Evolutionary conservation across 2,329 filamentous ascomycete genomes (phyloP).

Genomic region (Coniochaeta prunicola): DNA sequence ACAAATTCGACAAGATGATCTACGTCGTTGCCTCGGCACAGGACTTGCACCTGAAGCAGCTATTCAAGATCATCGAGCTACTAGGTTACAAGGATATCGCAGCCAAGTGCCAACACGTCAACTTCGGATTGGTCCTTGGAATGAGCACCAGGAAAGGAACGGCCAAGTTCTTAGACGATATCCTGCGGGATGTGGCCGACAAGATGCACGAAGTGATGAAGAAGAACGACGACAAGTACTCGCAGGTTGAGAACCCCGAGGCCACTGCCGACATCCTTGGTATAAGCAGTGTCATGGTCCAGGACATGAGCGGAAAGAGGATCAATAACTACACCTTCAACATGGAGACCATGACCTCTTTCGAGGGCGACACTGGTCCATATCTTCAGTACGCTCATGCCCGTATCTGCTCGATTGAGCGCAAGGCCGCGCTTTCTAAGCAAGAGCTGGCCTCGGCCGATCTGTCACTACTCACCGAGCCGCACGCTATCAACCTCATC

Average conservation of each 20-base stretch:
- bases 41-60: conserved; percentile 64
- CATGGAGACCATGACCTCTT: conserved; percentile 74
- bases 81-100: conserved; percentile 63
- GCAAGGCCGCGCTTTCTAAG: conserved; percentile 43
- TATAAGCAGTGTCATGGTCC: conserved; percentile 94
- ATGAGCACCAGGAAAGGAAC: conserved; percentile 68
- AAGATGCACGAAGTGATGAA: conserved; percentile 98
- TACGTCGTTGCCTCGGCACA: conserved; percentile 70
- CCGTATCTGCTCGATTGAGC: conserved; percentile 58
- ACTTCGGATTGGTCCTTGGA: conserved; percentile 65
- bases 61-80: conserved; percentile 71
- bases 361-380: conserved; percentile 78
- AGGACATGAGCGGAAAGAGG: conserved; percentile 93
- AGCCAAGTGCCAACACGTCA: conserved; percentile 64
- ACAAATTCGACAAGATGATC: conserved; percentile 71
- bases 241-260: conserved; percentile 77
- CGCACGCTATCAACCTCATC: conserved; percentile 65
- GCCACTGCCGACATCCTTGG: conserved; percentile 80
- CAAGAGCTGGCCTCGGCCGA: conserved; percentile 58
- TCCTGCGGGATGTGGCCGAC: conserved; percentile 73
- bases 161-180: conserved; percentile 67
- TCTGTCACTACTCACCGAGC: conserved; percentile 60
- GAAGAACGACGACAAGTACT: conserved; percentile 84
- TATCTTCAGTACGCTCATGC: conserved; percentile 81
- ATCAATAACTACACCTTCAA: conserved; percentile 67